These are phyloP conservation scores for Gracilaria vermiculophylla DNA, from an alignment of 23 red algal genomes.

Conservation along the genomic window DNA sequence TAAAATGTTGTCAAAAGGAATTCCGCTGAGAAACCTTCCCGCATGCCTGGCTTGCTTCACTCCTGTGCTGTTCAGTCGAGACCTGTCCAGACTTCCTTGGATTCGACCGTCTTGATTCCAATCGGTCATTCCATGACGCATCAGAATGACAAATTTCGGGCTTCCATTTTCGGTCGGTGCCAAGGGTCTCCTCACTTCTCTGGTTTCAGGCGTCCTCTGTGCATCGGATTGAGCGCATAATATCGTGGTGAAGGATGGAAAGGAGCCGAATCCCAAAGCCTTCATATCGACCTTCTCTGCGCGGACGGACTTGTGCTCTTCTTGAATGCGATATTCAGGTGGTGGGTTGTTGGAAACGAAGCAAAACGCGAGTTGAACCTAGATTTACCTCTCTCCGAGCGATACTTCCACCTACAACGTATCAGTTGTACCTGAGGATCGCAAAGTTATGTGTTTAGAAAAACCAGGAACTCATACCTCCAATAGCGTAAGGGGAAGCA, in stretches of 20 bases:
- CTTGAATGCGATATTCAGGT: no score
- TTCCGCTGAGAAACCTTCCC: constrained; percentile 20
- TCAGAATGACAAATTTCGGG: constrained; percentile 32
- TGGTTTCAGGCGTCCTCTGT: neutral
- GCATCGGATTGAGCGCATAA: neutral
- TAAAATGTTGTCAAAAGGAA: constrained; percentile 26
- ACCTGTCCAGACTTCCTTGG: constrained; percentile 65
- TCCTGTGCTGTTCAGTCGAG: constrained; percentile 48
- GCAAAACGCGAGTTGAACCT: no score
- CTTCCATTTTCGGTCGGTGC: neutral
- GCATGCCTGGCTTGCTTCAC: constrained; percentile 47
- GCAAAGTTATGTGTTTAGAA: no score
- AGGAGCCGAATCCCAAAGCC: neutral
- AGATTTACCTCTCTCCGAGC: no score
- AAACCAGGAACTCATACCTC: no score
- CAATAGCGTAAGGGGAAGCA: no score
- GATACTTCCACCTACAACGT: no score
- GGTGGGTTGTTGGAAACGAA: no score
- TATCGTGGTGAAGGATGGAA: neutral
- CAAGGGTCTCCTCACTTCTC: neutral
- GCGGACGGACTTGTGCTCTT: no score
- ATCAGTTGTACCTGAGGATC: no score
- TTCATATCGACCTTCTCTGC: neutral
- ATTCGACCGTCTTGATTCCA: constrained; percentile 71
- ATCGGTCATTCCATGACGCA: constrained; percentile 78